Base-by-base conservation (phyloP, 2,329 filamentous ascomycete genomes). In the Aspergillus sp. region DNA sequence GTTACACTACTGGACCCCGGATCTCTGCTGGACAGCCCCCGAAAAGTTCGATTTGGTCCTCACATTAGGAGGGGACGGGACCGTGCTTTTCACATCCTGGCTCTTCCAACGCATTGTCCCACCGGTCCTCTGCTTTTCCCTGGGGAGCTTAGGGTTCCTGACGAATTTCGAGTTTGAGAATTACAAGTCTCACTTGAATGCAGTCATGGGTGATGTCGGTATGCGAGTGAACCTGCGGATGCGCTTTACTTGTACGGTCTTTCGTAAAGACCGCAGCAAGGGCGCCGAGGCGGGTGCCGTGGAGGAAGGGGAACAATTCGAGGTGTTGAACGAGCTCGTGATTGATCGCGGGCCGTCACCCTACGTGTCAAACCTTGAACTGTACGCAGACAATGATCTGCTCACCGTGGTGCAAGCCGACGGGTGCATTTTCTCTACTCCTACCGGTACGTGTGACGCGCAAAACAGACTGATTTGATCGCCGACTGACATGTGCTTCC, bases 151-250 rank as follows among this genome's bases (percentile, higher is more conserved):
- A 2, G 95, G 95, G 0, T 99, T 99, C 71, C 81, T 99, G 63
- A 98, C 95, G 13, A 98, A 97, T 73, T 98, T 98, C 74, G 93
- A 98, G 74, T 99, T 95, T 72, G 87, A 91, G 63, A 85, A 89
- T 68, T 97, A 97, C 82, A 92, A 92, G 77, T 84, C 90, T 61
- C 91, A 96, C 71, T 85, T 99, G 36, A 89, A 91, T 77, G 89
- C 88, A 57, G 86, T 98, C 67, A 96, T 99, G 92, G 92, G 92
- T 62, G 91, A 96, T 59, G 87, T 90, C 1, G 95, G 95, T 58
- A 98, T 99, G 94, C 90, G 94, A 57, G 94, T 98, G 62, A 98
- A 97, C 72, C 83, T 99, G 68, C 92, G 95, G 67, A 99, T 99
- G 95, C 91, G 95, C 63, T 99, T 99, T 77, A 99, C 95, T 15